Evolutionary conservation across 2,329 filamentous ascomycete species (phyloP), one percentile per base, ranked within the genome.

Genomic region (Chaetomium strumarium): DNA sequence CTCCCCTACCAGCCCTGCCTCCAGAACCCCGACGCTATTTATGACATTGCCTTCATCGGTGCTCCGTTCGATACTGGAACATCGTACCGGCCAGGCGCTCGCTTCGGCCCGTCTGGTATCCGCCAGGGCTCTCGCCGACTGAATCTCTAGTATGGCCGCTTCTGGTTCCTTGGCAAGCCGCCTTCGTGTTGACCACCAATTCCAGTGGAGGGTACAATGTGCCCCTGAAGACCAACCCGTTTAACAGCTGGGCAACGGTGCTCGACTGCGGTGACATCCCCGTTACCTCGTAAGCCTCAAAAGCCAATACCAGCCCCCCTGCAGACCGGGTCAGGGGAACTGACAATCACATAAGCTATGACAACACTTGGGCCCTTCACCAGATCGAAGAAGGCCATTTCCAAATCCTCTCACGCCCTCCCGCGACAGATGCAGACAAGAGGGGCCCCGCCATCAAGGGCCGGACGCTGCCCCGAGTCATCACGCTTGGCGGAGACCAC

Each of bases 321-420:
- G n/a, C n/a, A n/a, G n/a, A n/a, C n/a, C n/a, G n/a, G n/a, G n/a
- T n/a, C n/a, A n/a, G n/a, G n/a, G n/a, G n/a, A n/a, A n/a, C 41
- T 43, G 24, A 43, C 41, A 31, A 3, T 11, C 5, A 17, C n/a
- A 5, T 8, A 31, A 43, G 41, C 81, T 90, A 75, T 61, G 89
- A 95, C 68, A 93, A 93, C 66, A 77, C 79, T 2, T 93, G 81
- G 69, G 90, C 89, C 8, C 81, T 95, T 20, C 78, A 85, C 56
- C 89, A 95, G 66, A 93, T 95, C 48, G 89, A 95, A 66, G 82
- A 92, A 68, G 89, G 89, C 9, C 89, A 95, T 70, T 85, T 87
- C 68, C 79, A 77, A 56, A 80, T 95, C 55, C 73, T 93, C 9
- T 85, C 84, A 57, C 84, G 88, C 34, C 69, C 77, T 1, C 89